These are phyloP conservation scores for Simplicillium sp. DNA, from an alignment of 2,329 filamentous ascomycete species.

Conservation along the genomic window DNA sequence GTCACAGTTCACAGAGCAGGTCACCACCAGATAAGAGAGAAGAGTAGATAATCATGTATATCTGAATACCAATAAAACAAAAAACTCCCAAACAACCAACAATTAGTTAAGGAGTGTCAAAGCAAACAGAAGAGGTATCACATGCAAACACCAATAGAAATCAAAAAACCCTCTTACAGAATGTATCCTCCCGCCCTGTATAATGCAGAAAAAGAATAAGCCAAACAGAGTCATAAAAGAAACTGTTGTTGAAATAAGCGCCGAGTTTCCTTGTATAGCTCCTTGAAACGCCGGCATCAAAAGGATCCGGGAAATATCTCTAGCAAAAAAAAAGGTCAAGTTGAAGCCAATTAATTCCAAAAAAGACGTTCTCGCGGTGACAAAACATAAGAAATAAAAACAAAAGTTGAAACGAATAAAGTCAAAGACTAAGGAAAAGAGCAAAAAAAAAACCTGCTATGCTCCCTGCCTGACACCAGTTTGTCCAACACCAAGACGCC, in stretches of 20 bases:
- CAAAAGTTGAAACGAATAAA: constrained; percentile 3
- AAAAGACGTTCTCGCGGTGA: no score
- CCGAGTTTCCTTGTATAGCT: not conserved
- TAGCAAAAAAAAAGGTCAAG: constrained; percentile 10
- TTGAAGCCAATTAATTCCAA: not conserved
- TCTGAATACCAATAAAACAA: constrained; percentile 7
- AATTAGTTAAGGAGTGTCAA: constrained; percentile 7
- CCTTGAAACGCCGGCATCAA: not conserved
- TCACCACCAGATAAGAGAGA: no score
- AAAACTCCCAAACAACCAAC: constrained; percentile 3
- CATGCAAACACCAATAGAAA: constrained; percentile 3
- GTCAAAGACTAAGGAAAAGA: no score
- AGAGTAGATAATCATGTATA: no score
- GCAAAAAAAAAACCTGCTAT: constrained; percentile 1
- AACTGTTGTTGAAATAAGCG: not conserved
- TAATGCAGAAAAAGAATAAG: not conserved
- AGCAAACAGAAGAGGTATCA: constrained; percentile 6
- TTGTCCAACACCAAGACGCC: constrained; percentile 2
- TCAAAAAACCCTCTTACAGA: not conserved
- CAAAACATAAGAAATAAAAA: constrained; percentile 1
- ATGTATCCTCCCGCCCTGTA: constrained; percentile 2
- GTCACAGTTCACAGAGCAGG: no score
- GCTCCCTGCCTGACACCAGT: no score
- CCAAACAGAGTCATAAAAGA: constrained; percentile 10
- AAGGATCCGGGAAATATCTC: constrained; percentile 2